A percentile compares a stretch with the other conserved stretches of the same genome.
These are phyloP conservation scores for Aspergillus uvarum DNA, from an alignment of 2,329 filamentous ascomycete genomes.

Conservation along the genomic window DNA sequence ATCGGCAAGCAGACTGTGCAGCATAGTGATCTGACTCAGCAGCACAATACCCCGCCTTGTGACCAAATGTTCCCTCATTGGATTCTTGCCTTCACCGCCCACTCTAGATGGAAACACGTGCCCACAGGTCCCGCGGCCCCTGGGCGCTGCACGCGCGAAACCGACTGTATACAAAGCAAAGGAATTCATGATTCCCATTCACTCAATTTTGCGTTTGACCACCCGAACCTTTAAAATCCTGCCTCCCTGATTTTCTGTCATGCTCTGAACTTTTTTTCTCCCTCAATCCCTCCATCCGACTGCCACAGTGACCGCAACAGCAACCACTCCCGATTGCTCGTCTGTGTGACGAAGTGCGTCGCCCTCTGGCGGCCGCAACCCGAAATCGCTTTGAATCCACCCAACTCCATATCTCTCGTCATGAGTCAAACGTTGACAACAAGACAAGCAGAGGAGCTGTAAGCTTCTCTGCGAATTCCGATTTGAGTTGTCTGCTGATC, in stretches of 20 bases:
- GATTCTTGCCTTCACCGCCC: not conserved
- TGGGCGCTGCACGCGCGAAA: not conserved
- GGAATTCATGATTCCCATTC: not conserved
- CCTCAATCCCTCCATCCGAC: not conserved
- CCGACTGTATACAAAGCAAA: not conserved
- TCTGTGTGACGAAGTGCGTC: not conserved
- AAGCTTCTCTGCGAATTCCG: conserved; percentile 42
- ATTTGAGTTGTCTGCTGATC: not conserved
- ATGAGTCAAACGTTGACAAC: conserved; percentile 76
- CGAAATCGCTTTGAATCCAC: not conserved
- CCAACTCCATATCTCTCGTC: not conserved
- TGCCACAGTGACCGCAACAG: conserved; percentile 5
- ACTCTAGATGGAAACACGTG: conserved; percentile 1
- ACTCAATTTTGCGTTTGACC: not conserved
- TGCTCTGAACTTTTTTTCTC: not conserved
- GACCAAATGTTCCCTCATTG: not conserved
- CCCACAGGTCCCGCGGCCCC: not conserved
- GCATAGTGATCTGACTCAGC: conserved; percentile 13
- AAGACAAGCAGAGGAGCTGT: conserved; percentile 87
- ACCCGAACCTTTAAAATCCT: not conserved
- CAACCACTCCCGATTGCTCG: not conserved
- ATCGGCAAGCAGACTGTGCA: conserved; percentile 10
- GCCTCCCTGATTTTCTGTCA: not conserved
- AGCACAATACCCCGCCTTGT: not conserved
- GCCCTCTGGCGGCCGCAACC: not conserved